Evolutionary conservation across 768 basidiomycete genomes (phyloP).

Genomic region (Naematelia aurantialba): DNA sequence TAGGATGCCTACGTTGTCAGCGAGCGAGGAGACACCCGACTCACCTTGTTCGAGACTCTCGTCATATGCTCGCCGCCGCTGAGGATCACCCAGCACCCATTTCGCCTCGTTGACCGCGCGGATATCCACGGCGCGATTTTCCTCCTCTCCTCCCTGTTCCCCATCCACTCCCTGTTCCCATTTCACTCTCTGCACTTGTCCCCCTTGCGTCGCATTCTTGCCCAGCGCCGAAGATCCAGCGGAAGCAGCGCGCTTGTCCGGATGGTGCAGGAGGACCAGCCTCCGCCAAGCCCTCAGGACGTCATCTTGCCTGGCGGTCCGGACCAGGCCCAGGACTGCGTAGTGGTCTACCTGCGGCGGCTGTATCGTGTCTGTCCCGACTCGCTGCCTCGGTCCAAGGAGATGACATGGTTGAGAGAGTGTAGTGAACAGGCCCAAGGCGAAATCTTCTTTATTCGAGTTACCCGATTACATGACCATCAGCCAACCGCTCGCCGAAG

Average conservation of each 20-base stretch:
- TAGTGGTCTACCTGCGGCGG: constrained; percentile 22
- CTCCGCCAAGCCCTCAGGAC: constrained; percentile 31
- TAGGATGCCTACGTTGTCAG: not conserved
- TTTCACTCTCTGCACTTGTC: not conserved
- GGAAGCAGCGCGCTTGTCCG: constrained; percentile 10
- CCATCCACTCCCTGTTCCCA: not conserved
- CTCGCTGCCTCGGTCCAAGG: not conserved
- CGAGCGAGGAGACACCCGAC: too few relatives aligned
- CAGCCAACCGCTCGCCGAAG: not conserved
- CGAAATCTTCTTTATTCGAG: not conserved
- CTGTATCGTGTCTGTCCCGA: constrained; percentile 5
- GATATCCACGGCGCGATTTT: constrained; percentile 15
- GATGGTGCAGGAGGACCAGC: constrained; percentile 28
- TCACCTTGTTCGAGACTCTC: not conserved
- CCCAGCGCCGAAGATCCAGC: too few relatives aligned
- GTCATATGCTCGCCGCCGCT: constrained; percentile 18
- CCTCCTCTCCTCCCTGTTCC: not conserved
- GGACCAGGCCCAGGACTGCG: constrained; percentile 26
- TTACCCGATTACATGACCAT: not conserved
- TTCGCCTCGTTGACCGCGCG: constrained; percentile 39
- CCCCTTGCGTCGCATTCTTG: too few relatives aligned
- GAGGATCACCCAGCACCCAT: constrained; percentile 25
- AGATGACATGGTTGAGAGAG: not conserved
- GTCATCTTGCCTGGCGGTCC: constrained; percentile 25
- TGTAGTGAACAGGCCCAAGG: not conserved